Base-by-base conservation (phyloP, 164 flowering plant species). In the Vitis riparia region DNA sequence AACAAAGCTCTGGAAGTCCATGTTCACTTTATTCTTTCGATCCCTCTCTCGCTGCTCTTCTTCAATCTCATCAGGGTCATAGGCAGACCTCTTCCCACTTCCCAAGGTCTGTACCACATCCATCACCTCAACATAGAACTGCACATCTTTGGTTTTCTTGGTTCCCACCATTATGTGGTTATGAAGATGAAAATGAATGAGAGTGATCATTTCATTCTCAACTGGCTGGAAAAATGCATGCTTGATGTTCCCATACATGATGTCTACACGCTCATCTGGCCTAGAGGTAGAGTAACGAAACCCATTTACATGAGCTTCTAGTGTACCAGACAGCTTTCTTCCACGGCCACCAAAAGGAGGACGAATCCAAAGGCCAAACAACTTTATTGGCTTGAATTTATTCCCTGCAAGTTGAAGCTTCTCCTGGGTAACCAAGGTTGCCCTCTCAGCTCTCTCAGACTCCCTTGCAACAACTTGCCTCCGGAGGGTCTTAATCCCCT, bases 131-230 rank as follows among this genome's bases (percentile, higher is more conserved):
- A 86, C 87, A 75, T 84, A 88, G 68, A 92, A 91, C 70, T 91
- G 96, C 10, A 88, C 91, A 72, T 92, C 96, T 73, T 92, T 91
- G 19, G 93, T 91, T 74, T 89, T 89, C 79, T 83, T 88, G 79
- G 83, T 91, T 13, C 97, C 97, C 30, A 89, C 93, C 98, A 93
- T 91, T n/a, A 93, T 91, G 74, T 91, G 94, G 60, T 93, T 85
- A 68, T 89, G 93, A 23, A 93, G 78, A 73, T 93, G 97, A 49
- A 93, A 89, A 67, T 93, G 92, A 56, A 89, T 71, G 6, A 93
- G 80, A 12, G 93, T 87, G 19, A 91, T 88, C 94, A 89, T 89
- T 59, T 93, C 97, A 68, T 81, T 91, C 78, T 93, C 93, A 19
- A 91, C 89, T 2, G 93, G 91, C 83, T 91, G 97, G 75, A 93